Evolutionary conservation across 176 grass and related monocot species (phyloP), one percentile per base, ranked within the genome.

Genomic region (Triticum turgidum): DNA sequence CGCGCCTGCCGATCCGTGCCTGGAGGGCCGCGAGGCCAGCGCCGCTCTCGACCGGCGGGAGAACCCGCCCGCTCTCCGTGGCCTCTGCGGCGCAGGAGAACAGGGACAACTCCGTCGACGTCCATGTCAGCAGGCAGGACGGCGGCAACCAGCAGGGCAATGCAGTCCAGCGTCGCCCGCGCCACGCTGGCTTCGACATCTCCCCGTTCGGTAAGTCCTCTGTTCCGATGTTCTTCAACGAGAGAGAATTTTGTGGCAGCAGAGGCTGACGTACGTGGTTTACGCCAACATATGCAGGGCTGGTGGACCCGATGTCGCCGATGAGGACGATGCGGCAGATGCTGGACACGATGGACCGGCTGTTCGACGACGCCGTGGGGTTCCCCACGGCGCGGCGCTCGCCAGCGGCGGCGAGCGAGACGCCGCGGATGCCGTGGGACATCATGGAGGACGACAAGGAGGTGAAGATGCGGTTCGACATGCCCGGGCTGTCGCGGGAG

Each of bases 381-480:
- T 90, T 86, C 61, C 91, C 93, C 0, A 1, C 73, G 58, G 4
- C 81, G 1, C 69, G 87, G 61, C 65, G 85, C 11, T 82, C 84
- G 1, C 70, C 78, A 64, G 76, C 73, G 41, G 18, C 24, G 17
- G n/a, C 21, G 21, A 37, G 87, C 20, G 88, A 94, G 54, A 42
- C 82, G 65, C 77, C 89, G 59, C 72, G 89, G 25, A 34, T 91
- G 45, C 92, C 94, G 22, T 92, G 94, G 94, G 89, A 94, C 68
- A 77, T 92, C 30, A 22, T 90, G 77, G 89, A 94, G 88, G 87
- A 97, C 77, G 89, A 94, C 4, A 88, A 90, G 74, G 92, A 97
- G 85, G 87, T 97, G 54, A 93, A 84, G 85, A 94, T 97, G 89
- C 75, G 91, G 86, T 85, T 97, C 66, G 94, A 97, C 89, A 87